Evolutionary conservation across 139 green algal genomes (phyloP).

Genomic region (Picochlorum sp.): DNA sequence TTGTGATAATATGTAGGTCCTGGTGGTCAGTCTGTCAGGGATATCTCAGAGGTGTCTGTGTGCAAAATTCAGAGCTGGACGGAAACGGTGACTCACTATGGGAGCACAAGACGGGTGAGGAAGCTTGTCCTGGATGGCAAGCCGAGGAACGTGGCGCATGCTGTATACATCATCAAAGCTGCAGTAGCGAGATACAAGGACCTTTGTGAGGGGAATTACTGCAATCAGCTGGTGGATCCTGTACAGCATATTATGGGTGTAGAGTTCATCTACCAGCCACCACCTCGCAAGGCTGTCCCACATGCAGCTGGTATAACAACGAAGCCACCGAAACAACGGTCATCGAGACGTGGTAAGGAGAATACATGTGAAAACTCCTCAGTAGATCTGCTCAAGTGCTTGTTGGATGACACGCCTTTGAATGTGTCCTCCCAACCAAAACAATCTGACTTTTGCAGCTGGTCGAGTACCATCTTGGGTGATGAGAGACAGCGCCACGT

Average conservation of each 20-base stretch:
- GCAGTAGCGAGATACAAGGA: conserved; percentile 83
- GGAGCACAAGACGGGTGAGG: not conserved
- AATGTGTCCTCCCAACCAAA: no score
- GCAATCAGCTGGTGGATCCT: conserved; percentile 56
- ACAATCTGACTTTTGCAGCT: no score
- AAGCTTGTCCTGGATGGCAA: not conserved
- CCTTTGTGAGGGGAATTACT: conserved; percentile 68
- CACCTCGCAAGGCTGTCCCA: conserved; percentile 62
- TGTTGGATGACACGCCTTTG: no score
- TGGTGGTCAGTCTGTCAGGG: conserved; percentile 34
- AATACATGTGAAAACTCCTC: no score
- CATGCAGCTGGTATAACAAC: conserved; percentile 42
- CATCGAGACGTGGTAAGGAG: not conserved
- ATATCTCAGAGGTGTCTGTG: conserved; percentile 65
- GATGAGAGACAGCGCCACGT: no score
- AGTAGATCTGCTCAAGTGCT: no score
- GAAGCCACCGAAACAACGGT: not conserved
- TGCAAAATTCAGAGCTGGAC: not conserved
- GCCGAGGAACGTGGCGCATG: conserved; percentile 24
- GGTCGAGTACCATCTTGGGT: no score
- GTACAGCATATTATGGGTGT: conserved; percentile 67
- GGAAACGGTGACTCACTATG: not conserved
- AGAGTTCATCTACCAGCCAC: conserved; percentile 83
- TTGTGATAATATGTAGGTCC: conserved; percentile 23
- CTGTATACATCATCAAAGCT: conserved; percentile 56